Base-by-base conservation (phyloP, 305 asterid species). In the Ajuga reptans region DNA sequence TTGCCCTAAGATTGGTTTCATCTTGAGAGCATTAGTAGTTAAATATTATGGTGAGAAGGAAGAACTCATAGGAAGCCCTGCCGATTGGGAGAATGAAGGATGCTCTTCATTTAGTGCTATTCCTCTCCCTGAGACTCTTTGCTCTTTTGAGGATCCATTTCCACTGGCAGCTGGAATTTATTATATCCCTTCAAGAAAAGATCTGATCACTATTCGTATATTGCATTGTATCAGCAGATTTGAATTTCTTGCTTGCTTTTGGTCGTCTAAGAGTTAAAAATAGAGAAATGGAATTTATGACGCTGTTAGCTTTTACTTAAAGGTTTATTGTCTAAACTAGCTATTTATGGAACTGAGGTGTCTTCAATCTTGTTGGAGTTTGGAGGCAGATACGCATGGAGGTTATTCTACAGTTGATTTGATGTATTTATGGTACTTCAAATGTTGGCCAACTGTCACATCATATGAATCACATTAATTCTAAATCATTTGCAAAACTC, bases 401-500 rank as follows among this genome's bases (percentile, higher is more conserved):
- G 24, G 33, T 21, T 33, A 0, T 45, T 31, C 49, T 29, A 12
- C 33, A 14, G 49, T 63, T 41, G 10, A 27, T 6, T 56, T 43
- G 33, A 7, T 55, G 54, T 16, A 37, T 45, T 34, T 50, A 16
- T 45, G 21, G 49, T 7, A 24, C 66, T 5, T 74, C n/a, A 31
- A 52, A 24, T 37, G 43, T 45, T 17, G 49, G 64, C 54, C 18
- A 21, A 56, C 41, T 36, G 52, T 16, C 42, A n/a, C 11, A 16
- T 39, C 59, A 52, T 56, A 18, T 21, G 47, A 45, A 46, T 60
- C 8, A 18, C 33, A 7, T 64, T 24, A 33, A 36, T 29, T 54
- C 45, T 18, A 34, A 24, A 55, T 33, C 69, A 54, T 66, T 71
- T 29, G 42, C 6, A 64, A 71, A 71, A 24, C 57, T 73, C 50